Conservation (phyloP, 2,329 filamentous ascomycete genomes). For the Aspergillus quadricinctus region DNA sequence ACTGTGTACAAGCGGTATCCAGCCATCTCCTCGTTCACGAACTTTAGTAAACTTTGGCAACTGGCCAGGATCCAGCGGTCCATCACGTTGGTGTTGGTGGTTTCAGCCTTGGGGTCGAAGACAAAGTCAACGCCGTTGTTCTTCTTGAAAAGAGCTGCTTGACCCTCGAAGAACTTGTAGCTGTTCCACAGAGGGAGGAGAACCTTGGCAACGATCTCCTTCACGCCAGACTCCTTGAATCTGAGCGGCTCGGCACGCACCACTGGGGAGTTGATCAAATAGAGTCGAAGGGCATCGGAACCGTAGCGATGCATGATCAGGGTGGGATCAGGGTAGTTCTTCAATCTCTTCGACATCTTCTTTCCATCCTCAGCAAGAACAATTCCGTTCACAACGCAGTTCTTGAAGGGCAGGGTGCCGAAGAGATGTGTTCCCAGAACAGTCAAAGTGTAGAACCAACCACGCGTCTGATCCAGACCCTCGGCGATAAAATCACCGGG, state of each 20-base stretch:
- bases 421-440: constrained; percentile 87
- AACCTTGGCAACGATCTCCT: constrained; percentile 90
- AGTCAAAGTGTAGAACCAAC: constrained; percentile 93
- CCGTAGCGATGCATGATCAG: constrained; percentile 84
- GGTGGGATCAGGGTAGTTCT: constrained; percentile 89
- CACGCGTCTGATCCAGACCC: constrained; percentile 86
- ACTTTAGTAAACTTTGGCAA: constrained; percentile 84
- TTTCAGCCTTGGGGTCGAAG: constrained; percentile 72
- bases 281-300: constrained; percentile 87
- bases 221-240: constrained; percentile 89
- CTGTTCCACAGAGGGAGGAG: constrained; percentile 91
- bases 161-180: constrained; percentile 93
- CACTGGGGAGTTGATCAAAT: constrained; percentile 94
- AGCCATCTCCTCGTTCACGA: constrained; percentile 88
- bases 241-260: constrained; percentile 84
- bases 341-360: constrained; percentile 97
- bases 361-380: constrained; percentile 92
- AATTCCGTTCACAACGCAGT: constrained; percentile 94
- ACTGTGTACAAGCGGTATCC: constrained; percentile 84
- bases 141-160: constrained; percentile 83
- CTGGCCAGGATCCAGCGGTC: constrained; percentile 92
- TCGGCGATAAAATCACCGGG: constrained; percentile 94
- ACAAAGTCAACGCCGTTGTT: constrained; percentile 69
- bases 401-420: constrained; percentile 80
- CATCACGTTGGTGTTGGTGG: constrained; percentile 84